Evolutionary conservation across 805 yeast species (phyloP), one percentile per base, ranked within the genome.

Genomic region (Metschnikowia santaceciliae): DNA sequence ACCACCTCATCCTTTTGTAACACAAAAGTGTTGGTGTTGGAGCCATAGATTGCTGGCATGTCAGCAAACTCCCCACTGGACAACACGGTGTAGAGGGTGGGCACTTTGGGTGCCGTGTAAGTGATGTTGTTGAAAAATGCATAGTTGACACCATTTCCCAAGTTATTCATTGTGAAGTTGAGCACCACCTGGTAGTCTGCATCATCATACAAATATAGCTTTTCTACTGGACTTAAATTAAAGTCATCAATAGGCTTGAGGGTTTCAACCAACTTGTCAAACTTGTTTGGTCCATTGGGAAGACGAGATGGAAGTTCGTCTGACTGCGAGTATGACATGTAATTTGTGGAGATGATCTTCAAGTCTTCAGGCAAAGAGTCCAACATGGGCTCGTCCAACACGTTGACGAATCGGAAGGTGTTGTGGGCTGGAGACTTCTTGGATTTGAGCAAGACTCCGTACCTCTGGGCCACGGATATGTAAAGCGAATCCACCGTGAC

Each of bases 401-500:
- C 71, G 56, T 82, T 84, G 76, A 84, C 78, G 51, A 87, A 71
- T 3, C 86, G 79, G 63, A 71, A 86, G 14, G 52, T 44, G 17
- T 42, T 32, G 15, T 40, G 39, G 15, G 15, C 13, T 4, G 55
- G 56, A 61, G 84, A 83, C 52, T 70, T 75, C 61, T 82, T 82
- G 6, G 94, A 79, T 36, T 75, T 77, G 15, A 90, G 69, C 54
- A 89, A 69, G 1, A 88, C 85, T 37, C 88, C 76, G 63, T 86
- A 81, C 62, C 97, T 75, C 70, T 91, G 97, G 8, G 92, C 97
- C 19, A 86, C 90, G 0, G 92, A 77, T 36, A 87, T 60, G 61
- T 86, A 84, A 32, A 86, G 56, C 63, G 80, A 71, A 32, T 80
- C 76, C 4, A 85, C 78, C 1, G 67, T 71, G 44, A 74, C 71